These are phyloP conservation scores for Nemania diffusa DNA, from an alignment of 2,329 filamentous ascomycete genomes.

Conservation along the genomic window DNA sequence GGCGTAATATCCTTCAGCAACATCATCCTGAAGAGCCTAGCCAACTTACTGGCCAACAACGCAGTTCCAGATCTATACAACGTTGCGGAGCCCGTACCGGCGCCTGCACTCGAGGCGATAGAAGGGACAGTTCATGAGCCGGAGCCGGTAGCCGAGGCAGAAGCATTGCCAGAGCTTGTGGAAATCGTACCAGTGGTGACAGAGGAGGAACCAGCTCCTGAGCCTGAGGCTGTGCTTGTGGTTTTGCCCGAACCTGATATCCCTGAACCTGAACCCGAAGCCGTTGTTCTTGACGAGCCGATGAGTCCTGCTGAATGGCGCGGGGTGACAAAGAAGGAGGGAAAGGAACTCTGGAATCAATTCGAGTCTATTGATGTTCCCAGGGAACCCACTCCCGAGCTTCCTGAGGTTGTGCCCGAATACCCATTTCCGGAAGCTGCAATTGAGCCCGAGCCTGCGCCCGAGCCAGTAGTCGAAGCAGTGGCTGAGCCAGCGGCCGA, in stretches of 20 bases:
- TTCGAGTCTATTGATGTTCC: neutral
- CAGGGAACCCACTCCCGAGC: neutral
- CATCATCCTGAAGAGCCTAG: constrained; percentile 33
- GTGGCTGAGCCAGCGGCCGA: neutral
- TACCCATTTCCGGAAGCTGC: neutral
- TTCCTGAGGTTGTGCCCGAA: neutral
- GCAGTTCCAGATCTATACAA: neutral
- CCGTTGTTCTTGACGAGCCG: neutral
- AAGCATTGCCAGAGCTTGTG: neutral
- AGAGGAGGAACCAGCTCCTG: neutral
- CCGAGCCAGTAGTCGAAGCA: neutral
- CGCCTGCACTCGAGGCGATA: constrained; percentile 11
- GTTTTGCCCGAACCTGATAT: neutral
- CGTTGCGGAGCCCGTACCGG: neutral
- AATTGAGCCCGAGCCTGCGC: too few species aligned
- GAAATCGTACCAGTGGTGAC: too few species aligned
- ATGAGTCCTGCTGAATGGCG: neutral
- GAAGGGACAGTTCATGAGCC: too few species aligned
- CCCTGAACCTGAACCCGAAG: neutral
- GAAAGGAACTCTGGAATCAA: neutral
- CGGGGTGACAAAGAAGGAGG: neutral
- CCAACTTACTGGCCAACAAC: constrained; percentile 25
- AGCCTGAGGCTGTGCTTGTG: neutral
- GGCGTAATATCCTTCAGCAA: constrained; percentile 32
- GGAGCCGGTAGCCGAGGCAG: neutral